Evolutionary conservation across 2,329 filamentous ascomycete genomes (phyloP), one percentile per base, ranked within the genome.

Genomic region (Cladosporium sp.): DNA sequence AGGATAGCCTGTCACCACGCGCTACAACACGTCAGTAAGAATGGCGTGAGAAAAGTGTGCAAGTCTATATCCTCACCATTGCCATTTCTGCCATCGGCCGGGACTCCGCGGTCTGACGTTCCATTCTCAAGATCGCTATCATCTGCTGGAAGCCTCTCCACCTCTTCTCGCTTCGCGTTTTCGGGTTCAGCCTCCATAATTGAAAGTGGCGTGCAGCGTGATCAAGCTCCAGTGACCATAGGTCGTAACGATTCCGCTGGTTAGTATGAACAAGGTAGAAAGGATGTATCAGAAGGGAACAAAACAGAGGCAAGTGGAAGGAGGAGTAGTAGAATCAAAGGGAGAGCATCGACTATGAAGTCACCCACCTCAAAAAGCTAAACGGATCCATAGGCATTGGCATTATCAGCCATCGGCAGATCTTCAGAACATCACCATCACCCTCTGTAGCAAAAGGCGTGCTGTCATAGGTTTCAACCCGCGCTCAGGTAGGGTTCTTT

Each of bases 61-160:
- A 1, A 8, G 3, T 34, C 30, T 8, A 11, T 4, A 8, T 12
- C 25, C 50, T 30, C 22, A 42, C 50, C 20, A 28, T 19, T 40
- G 12, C n/a, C 50, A 34, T 30, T 52, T 11, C 50, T 20, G 14
- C 20, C 34, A n/a, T 17, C 20, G n/a, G 22, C 37, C 9, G 22
- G 14, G 17, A 30, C 20, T 51, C 19, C 19, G 9, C 28, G 20
- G 12, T 6, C 5, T 22, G 28, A 50, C 1, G 30, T 39, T 11
- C 54, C 54, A 9, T 45, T 28, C 9, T 47, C 42, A 17, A 49
- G 19, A 28, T 56, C 42, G n/a, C 34, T 47, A 19, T 56, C 54
- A 14, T 61, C 61, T 9, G 34, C 51, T 12, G 28, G 30, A 12
- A 51, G 36, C 19, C 55, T 58, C 50, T 61, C 61, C n/a, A 45